Evolutionary conservation across 1,139 yeast species (phyloP).

Genomic region (Diutina pseudorugosa): DNA sequence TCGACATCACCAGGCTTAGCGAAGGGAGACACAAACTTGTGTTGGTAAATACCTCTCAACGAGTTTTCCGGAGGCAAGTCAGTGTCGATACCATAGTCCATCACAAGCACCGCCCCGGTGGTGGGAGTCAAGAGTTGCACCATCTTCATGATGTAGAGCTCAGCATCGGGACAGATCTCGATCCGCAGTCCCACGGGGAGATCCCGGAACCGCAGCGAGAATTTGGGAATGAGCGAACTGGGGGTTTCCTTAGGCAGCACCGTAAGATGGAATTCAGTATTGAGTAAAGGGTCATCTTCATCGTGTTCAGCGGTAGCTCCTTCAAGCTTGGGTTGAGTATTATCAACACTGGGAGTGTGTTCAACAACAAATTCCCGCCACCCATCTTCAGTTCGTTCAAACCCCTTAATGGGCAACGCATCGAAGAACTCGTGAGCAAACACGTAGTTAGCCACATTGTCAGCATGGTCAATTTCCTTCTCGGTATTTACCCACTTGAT

Average conservation of each 20-base stretch:
- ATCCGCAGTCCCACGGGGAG: slow-evolving; percentile 47
- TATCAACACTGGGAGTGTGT: slow-evolving; percentile 29
- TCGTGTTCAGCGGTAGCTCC: slow-evolving; percentile 7
- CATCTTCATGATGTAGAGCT: slow-evolving; percentile 37
- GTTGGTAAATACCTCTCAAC: slow-evolving; percentile 62
- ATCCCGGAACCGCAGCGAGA: slow-evolving; percentile 38
- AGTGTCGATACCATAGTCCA: slow-evolving; percentile 62
- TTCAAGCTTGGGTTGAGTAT: slow-evolving; percentile 19
- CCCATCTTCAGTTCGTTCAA: slow-evolving; percentile 46
- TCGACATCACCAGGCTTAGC: slow-evolving; percentile 69
- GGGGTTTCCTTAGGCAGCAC: slow-evolving; percentile 53
- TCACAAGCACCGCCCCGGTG: slow-evolving; percentile 54
- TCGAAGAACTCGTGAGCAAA: slow-evolving; percentile 84
- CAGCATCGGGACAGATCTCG: slow-evolving; percentile 71
- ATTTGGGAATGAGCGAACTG: slow-evolving; percentile 44
- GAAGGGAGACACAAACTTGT: slow-evolving; percentile 70
- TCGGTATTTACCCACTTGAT: slow-evolving; percentile 67
- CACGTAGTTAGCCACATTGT: slow-evolving; percentile 43
- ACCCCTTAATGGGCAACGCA: slow-evolving; percentile 71
- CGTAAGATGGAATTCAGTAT: slow-evolving; percentile 46
- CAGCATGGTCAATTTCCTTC: slow-evolving; percentile 30
- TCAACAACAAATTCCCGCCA: slow-evolving; percentile 77
- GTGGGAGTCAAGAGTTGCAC: slow-evolving; percentile 23
- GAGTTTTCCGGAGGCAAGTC: slow-evolving; percentile 54
- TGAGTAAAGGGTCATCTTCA: slow-evolving; percentile 7